These are phyloP conservation scores for Pisolithus thermaeus DNA, from an alignment of 1,284 basidiomycete species.

Conservation along the genomic window DNA sequence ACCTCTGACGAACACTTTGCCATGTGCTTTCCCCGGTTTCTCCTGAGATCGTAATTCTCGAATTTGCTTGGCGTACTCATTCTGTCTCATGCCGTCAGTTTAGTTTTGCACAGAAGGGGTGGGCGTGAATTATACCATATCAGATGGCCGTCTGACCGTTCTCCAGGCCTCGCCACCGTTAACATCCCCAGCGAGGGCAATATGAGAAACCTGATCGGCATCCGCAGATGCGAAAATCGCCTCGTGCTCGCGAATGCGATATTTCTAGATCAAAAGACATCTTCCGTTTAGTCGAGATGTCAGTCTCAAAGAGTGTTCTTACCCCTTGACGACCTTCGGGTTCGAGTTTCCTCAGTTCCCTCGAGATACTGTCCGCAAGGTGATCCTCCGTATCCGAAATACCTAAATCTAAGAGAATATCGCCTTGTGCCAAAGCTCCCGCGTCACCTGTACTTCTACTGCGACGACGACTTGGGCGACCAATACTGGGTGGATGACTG, in stretches of 20 bases:
- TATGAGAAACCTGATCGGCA: conserved; percentile 61
- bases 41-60: conserved; percentile 74
- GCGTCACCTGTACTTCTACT: conserved; percentile 73
- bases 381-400: conserved; percentile 40
- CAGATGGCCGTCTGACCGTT: conserved; percentile 81
- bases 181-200: conserved; percentile 70
- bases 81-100: conserved; percentile 41
- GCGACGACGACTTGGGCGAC: conserved; percentile 52
- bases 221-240: conserved; percentile 82
- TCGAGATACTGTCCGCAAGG: conserved; percentile 61
- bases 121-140: conserved; percentile 65
- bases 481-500: conserved; percentile 29
- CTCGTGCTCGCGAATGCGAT: conserved; percentile 63
- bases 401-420: conserved; percentile 37
- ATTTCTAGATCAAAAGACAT: conserved; percentile 34
- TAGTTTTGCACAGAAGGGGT: background rate
- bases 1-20: conserved; percentile 94
- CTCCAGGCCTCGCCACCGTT: conserved; percentile 85
- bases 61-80: conserved; percentile 89
- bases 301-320: conserved; percentile 20
- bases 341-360: conserved; percentile 57
- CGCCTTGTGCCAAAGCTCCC: conserved; percentile 35
- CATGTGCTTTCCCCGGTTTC: conserved; percentile 73
- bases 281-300: conserved; percentile 2
- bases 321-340: conserved; percentile 44